Evolutionary conservation across 1,139 yeast species (phyloP), one percentile per base, ranked within the genome.

Genomic region (Blastobotrys raffinosifermentans): DNA sequence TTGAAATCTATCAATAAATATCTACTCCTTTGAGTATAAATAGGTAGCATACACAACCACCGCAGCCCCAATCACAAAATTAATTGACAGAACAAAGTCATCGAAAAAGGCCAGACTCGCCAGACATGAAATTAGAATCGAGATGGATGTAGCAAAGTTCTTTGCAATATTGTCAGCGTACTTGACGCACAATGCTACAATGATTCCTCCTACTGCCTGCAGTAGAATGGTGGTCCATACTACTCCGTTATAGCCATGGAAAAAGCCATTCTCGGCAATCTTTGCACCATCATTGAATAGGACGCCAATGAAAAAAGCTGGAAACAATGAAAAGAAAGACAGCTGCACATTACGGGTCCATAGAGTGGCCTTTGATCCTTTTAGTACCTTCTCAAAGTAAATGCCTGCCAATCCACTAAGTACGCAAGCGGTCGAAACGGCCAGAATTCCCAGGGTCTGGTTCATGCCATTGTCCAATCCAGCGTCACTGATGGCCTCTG

Each of bases 141-240:
- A 62, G 32, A 65, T 57, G 8, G 67, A 60, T 3, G 70, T 65
- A 4, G 70, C 68, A 49, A 65, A 65, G 54, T 65, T 65, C 49
- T 64, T 64, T 35, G 66, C 65, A 40, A 64, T 64, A 46, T 63
- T 64, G 51, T 64, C 69, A 19, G 69, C 69, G 42, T 57, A 64
- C 41, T 65, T 66, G 40, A 64, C 69, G 38, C 67, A 64, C 22
- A 64, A 45, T 3, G 69, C 69, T 4, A 64, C 69, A 18, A 64
- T 50, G 33, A 64, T 60, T 4, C 69, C 69, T n/a, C 69, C 69
- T 29, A 59, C 39, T 4, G 70, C 69, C 44, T 64, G 69, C 22
- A 64, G 52, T 13, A 59, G 40, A 31, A 64, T 62, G 25, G 68
- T 67, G 7, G 55, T 44, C 61, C 63, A 57, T 4, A 66, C 69